Evolutionary conservation across 768 basidiomycete species (phyloP).

Genomic region (Boletus sensibilis): DNA sequence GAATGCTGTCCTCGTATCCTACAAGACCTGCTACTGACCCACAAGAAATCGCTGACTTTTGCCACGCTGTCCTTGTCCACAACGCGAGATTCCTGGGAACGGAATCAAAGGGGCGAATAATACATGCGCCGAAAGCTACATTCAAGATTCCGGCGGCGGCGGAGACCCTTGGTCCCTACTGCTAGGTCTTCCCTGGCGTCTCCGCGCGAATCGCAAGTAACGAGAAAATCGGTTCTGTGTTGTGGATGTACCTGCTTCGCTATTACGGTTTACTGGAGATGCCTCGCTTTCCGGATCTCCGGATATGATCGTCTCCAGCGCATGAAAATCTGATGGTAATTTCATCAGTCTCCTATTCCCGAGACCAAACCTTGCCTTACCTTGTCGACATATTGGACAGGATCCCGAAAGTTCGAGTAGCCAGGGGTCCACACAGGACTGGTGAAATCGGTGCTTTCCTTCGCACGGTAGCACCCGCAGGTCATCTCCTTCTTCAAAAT

Average conservation of each 20-base stretch:
- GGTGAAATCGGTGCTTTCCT: constrained; percentile 88
- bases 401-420: constrained; percentile 84
- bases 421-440: constrained; percentile 91
- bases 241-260: constrained; percentile 13
- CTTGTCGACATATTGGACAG: constrained; percentile 91
- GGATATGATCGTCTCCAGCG: constrained; percentile 57
- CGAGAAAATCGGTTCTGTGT: constrained; percentile 51
- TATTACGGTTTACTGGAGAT: constrained; percentile 11
- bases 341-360: not conserved
- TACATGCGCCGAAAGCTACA: not conserved
- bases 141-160: constrained; percentile 10
- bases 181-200: constrained; percentile 44
- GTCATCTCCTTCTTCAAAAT: constrained; percentile 93
- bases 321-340: constrained; percentile 50
- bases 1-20: not conserved
- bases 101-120: not conserved
- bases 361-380: constrained; percentile 39
- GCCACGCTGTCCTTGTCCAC: not conserved
- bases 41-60: not conserved
- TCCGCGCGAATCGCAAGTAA: constrained; percentile 53
- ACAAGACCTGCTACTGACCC: not conserved
- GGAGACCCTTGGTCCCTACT: constrained; percentile 31
- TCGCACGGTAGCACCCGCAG: constrained; percentile 89
- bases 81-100: not conserved
- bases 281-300: constrained; percentile 26